These are phyloP conservation scores for Backusella westeae DNA, from an alignment of 192 early-diverging fungal species.

Conservation along the genomic window DNA sequence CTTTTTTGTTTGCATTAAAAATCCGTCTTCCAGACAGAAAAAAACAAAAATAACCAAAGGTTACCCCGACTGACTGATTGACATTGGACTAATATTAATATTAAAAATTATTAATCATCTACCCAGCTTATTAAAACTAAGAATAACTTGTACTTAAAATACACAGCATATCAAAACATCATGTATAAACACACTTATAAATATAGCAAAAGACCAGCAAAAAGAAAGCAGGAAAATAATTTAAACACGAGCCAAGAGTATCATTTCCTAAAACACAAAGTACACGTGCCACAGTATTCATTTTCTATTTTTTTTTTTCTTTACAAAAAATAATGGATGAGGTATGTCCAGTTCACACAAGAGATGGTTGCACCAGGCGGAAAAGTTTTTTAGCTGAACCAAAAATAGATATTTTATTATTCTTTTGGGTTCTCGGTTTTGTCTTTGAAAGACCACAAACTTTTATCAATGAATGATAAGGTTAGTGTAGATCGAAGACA, in stretches of 20 bases:
- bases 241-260: neutral
- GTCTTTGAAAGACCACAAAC: neutral
- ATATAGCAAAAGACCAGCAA: neutral
- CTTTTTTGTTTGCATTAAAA: neutral
- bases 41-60: neutral
- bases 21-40: neutral
- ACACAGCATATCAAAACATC: neutral
- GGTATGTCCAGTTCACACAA: neutral
- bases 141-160: neutral
- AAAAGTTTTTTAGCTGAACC: neutral
- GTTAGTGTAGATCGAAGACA: too few relatives aligned
- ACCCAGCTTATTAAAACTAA: neutral
- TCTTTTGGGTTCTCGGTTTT: neutral
- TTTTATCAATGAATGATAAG: neutral
- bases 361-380: neutral
- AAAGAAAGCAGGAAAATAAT: neutral
- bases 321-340: neutral
- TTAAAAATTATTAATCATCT: neutral
- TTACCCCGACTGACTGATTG: neutral
- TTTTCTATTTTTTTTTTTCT: constrained; percentile 6
- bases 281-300: constrained; percentile 1
- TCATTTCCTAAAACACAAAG: neutral
- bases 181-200: neutral
- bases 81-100: neutral
- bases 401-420: constrained; percentile 13